Percentiles rank a stretch among this genome's conserved stretches.
Evolutionary conservation across 805 yeast genomes (phyloP).

Genomic region (Cyberlindnera bimundalis): DNA sequence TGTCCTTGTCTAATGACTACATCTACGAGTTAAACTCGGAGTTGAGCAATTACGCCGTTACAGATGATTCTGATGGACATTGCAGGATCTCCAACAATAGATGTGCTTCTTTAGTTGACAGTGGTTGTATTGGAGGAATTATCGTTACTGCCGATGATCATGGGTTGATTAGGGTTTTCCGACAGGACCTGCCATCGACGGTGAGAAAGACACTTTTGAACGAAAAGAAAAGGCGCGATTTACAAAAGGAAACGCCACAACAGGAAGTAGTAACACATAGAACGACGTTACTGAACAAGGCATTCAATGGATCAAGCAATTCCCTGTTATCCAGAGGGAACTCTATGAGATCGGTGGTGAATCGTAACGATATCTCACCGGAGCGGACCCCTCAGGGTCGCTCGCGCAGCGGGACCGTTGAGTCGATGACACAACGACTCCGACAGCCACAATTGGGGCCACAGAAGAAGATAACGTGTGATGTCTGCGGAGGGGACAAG

Average conservation of each 20-base stretch:
- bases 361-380: not conserved
- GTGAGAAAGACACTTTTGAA: slow-evolving; percentile 36
- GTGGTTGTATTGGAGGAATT: slow-evolving; percentile 40
- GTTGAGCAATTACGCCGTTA: slow-evolving; percentile 7
- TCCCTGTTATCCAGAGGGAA: slow-evolving; percentile 20
- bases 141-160: slow-evolving; percentile 73
- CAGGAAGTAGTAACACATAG: slow-evolving; percentile 2
- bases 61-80: slow-evolving; percentile 4
- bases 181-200: slow-evolving; percentile 69
- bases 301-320: slow-evolving; percentile 16
- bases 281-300: slow-evolving; percentile 9
- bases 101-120: slow-evolving; percentile 23
- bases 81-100: slow-evolving; percentile 6
- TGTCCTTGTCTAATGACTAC: slow-evolving; percentile 75
- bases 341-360: slow-evolving; percentile 5
- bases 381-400: slow-evolving; percentile 12
- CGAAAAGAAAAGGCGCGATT: slow-evolving; percentile 13
- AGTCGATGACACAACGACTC: slow-evolving; percentile 12
- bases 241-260: not conserved
- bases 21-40: slow-evolving; percentile 57
- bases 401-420: slow-evolving; percentile 21
- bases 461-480: slow-evolving; percentile 18
- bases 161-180: slow-evolving; percentile 71
- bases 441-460: not conserved
- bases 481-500: slow-evolving; percentile 28